Base-by-base conservation (phyloP, 805 yeast species). In the Brettanomyces sp. region DNA sequence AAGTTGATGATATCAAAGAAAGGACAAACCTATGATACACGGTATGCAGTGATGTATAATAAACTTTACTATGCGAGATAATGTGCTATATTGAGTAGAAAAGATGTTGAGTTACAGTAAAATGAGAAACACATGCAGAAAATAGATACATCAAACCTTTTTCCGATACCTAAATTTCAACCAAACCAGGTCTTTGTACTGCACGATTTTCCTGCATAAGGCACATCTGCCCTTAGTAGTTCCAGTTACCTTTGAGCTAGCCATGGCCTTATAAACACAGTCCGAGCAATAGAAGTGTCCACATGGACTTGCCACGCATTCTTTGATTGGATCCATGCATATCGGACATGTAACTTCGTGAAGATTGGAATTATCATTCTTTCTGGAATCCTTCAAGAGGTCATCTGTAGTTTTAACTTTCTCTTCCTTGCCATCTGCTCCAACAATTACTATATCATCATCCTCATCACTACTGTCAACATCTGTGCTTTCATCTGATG, bases 281-380 rank as follows among this genome's bases (percentile, higher is more conserved):
- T 70, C 71, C 5, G 70, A 64, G 53, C 84, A 79, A 52, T 71
- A 77, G 3, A 74, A 62, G 56, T 79, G 84, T 0, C 84, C 84
- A 59, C 84, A 79, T 0, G 75, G 73, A 3, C 77, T 66, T 14
- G 72, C 72, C 30, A 70, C 67, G 2, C 80, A 72, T 5, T 63
- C 53, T 13, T 64, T 69, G 3, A 80, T 77, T 4, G 72, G 67
- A 7, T 77, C 82, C 55, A 78, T 70, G 45, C 84, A 79, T 21
- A 79, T 72, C 0, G 80, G 79, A 55, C 84, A 77, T 32, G 58
- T 59, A 28, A 67, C 67, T 13, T 66, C 66, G 33, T 60, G 60
- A 25, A 68, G 56, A 2, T 65, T 55, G 39, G 62, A 65, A 7
- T 49, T 46, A 4, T 51, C 51, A 46, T 45, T 56, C 23, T 60